Evolutionary conservation across 805 yeast genomes (phyloP).

Genomic region (Yamadazyma sp.): DNA sequence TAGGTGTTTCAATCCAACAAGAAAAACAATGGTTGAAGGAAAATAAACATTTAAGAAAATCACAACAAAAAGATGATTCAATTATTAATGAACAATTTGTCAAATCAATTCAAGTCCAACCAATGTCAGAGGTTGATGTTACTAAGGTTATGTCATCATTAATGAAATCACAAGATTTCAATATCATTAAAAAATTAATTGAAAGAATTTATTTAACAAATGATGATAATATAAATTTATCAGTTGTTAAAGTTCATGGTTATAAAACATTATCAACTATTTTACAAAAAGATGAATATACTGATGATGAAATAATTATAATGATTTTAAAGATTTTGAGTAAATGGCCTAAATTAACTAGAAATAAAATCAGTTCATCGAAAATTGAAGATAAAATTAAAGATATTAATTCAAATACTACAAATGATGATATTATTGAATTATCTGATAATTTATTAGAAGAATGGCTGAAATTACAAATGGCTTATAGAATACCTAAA

Average conservation of each 20-base stretch:
- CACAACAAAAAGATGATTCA: constrained; percentile 53
- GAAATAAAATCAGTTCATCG: constrained; percentile 72
- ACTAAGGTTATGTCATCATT: constrained; percentile 78
- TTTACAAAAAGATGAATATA: constrained; percentile 35
- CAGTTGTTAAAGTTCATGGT: constrained; percentile 80
- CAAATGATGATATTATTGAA: constrained; percentile 24
- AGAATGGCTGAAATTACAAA: constrained; percentile 71
- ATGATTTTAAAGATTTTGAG: constrained; percentile 57
- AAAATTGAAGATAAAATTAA: constrained; percentile 65
- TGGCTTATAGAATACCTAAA: constrained; percentile 86
- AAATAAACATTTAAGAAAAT: constrained; percentile 48
- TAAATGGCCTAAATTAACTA: constrained; percentile 56
- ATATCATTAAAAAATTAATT: constrained; percentile 63
- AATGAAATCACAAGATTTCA: constrained; percentile 68
- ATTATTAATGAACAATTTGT: constrained; percentile 66
- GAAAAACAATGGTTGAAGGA: constrained; percentile 71
- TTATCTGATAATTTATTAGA: constrained; percentile 47
- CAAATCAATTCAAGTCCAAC: constrained; percentile 50
- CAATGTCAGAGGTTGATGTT: constrained; percentile 48
- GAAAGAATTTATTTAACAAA: constrained; percentile 59
- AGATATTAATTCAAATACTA: constrained; percentile 29
- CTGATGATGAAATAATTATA: constrained; percentile 35
- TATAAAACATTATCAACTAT: constrained; percentile 71
- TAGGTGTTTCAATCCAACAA: constrained; percentile 66
- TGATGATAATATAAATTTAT: constrained; percentile 49